Conservation (phyloP, 306 rosid species). For the Vigna unguiculata region DNA sequence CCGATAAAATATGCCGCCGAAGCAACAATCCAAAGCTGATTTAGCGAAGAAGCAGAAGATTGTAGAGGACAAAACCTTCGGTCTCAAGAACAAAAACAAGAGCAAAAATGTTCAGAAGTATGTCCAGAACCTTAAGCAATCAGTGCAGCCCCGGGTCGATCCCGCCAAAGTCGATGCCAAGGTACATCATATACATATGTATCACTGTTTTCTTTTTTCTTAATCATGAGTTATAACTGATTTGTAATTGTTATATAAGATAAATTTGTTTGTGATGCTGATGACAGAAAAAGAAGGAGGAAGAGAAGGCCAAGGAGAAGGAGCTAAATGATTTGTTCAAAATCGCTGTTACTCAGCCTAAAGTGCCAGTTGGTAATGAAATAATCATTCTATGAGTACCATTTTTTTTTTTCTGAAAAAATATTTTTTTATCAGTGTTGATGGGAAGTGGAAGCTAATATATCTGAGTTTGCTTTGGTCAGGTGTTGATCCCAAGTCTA, state of each 20-base stretch:
- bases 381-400: constrained; percentile 28
- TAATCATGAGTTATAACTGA: background rate
- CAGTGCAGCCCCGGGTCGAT: constrained; percentile 76
- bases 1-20: constrained; percentile 83
- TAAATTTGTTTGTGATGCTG: background rate
- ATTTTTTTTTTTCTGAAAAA: background rate
- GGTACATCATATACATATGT: constrained; percentile 46
- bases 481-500: constrained; percentile 99
- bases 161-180: constrained; percentile 67
- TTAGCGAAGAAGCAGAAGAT: constrained; percentile 95
- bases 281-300: constrained; percentile 95
- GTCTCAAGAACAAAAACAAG: constrained; percentile 94
- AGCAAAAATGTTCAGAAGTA: constrained; percentile 90
- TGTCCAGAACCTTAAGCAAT: constrained; percentile 76
- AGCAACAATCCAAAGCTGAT: constrained; percentile 79
- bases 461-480: constrained; percentile 39
- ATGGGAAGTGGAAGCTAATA: background rate
- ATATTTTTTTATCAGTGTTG: constrained; percentile 25
- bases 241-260: background rate
- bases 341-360: constrained; percentile 93
- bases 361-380: constrained; percentile 80
- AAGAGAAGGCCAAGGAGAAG: constrained; percentile 90
- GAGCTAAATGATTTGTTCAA: constrained; percentile 92
- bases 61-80: constrained; percentile 97
- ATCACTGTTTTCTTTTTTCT: background rate